Evolutionary conservation across 1,284 basidiomycete genomes (phyloP), one percentile per base, ranked within the genome.

Genomic region (Fomes fomentarius): DNA sequence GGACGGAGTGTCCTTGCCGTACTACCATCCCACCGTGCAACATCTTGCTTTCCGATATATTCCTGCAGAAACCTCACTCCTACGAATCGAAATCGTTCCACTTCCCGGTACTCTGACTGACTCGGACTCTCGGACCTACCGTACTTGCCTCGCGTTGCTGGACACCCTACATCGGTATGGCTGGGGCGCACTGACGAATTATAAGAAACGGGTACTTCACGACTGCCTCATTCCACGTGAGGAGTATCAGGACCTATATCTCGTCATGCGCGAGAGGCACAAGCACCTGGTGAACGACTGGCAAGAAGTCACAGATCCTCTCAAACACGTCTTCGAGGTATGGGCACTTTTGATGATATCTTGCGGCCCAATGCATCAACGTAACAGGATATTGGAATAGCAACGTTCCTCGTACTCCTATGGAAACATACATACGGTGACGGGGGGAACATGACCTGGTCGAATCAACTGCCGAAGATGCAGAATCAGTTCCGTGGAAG

Each of bases 401-500:
- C 94, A 3, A 94, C 94, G 0, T 98, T 91, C 70, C 76, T 98
- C 39, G 94, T 98, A 71, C 77, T 96, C 0, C 74, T 98, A 3
- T 98, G 96, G 96, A 90, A 87, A 63, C 77, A 83, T 43, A 86
- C 84, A 35, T 95, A 81, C 60, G 52, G 67, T 33, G 66, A n/a
- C 7, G n/a, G 14, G 2, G 22, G 1, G 51, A 64, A 4, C 57
- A 51, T 5, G 28, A 43, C 30, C 34, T 61, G 4, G 31, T 39
- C 17, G 9, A 52, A 0, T 56, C 63, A 1, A 10, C 50, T 6
- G 25, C 48, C 10, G 47, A 60, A 28, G 46, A 65, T n/a, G 42
- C 58, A 21, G 58, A 68, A 19, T 68, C 12, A 1, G 37, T 74
- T 34, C 81, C 84, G 0, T 89, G 90, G 90, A 81, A 73, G 44